Percentiles rank a stretch among this genome's conserved stretches.
These are phyloP conservation scores for Chloranthus sessilifolius DNA, from an alignment of 164 flowering plant genomes.

Conservation along the genomic window DNA sequence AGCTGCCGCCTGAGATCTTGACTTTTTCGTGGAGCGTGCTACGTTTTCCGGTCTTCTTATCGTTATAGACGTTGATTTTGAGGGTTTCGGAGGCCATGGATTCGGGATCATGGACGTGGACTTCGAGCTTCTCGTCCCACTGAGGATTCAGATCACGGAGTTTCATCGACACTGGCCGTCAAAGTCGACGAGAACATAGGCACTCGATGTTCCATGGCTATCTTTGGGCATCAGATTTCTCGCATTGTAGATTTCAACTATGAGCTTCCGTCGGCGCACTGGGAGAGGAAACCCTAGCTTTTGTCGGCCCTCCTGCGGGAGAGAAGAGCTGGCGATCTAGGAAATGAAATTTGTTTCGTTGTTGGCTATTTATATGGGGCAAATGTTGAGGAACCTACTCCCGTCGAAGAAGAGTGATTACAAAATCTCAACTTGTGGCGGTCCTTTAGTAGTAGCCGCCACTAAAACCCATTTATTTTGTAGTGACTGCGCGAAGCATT, in stretches of 20 bases:
- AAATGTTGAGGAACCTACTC: too few relatives aligned
- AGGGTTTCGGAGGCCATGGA: slow-evolving; percentile 55
- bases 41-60: slow-evolving; percentile 61
- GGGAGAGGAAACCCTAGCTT: too few relatives aligned
- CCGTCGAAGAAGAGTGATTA: too few relatives aligned
- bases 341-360: too few relatives aligned
- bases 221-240: slow-evolving; percentile 92
- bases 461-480: too few relatives aligned
- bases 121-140: slow-evolving; percentile 88
- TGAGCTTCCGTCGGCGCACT: slow-evolving; percentile 64
- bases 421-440: too few relatives aligned
- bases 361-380: too few relatives aligned
- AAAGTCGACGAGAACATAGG: slow-evolving; percentile 76
- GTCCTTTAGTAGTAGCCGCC: too few relatives aligned
- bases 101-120: slow-evolving; percentile 52
- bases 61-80: slow-evolving; percentile 73
- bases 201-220: slow-evolving; percentile 91
- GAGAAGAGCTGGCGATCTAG: too few relatives aligned
- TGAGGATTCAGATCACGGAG: slow-evolving; percentile 76
- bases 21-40: slow-evolving; percentile 82
- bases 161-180: slow-evolving; percentile 75
- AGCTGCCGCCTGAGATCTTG: slow-evolving; percentile 51
- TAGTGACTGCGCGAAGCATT: too few relatives aligned
- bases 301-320: too few relatives aligned
- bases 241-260: slow-evolving; percentile 73